Conservation (phyloP, 176 grass and related monocot species). For the Musa troglodytarum region DNA sequence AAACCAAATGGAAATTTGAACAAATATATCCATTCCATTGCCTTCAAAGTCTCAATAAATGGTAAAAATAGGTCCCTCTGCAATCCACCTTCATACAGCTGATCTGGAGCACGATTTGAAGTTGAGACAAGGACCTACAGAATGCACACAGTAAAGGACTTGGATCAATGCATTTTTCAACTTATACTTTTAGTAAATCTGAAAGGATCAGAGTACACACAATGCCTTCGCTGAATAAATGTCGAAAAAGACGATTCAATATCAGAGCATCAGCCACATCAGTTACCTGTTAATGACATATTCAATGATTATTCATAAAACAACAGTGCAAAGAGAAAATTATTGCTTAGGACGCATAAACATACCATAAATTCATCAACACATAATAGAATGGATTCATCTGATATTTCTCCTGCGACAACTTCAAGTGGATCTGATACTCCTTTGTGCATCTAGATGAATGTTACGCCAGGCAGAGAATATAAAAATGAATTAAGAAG, state of each 20-base stretch:
- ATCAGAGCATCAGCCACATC: constrained; percentile 98
- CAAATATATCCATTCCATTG: constrained; percentile 22
- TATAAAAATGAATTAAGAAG: neutral
- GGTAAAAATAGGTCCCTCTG: constrained; percentile 58
- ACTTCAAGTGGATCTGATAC: constrained; percentile 93
- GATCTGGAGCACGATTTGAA: constrained; percentile 67
- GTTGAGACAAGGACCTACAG: constrained; percentile 80
- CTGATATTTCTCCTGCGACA: constrained; percentile 89
- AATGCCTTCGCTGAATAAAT: constrained; percentile 84
- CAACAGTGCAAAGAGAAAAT: neutral
- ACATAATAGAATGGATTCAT: constrained; percentile 84
- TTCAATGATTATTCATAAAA: neutral
- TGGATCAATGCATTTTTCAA: neutral
- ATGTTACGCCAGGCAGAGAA: constrained; percentile 8
- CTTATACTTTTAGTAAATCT: constrained; percentile 8
- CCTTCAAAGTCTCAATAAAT: constrained; percentile 86
- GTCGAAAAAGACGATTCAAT: constrained; percentile 72
- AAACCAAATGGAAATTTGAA: constrained; percentile 10
- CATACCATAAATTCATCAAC: constrained; percentile 98
- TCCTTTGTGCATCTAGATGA: constrained; percentile 89
- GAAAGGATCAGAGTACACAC: constrained; percentile 46
- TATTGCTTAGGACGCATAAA: neutral
- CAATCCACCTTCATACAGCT: constrained; percentile 47
- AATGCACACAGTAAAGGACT: constrained; percentile 15
- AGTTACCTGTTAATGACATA: constrained; percentile 48